Evolutionary conservation across 2,329 filamentous ascomycete species (phyloP).

Genomic region (Spiromastix sp.): DNA sequence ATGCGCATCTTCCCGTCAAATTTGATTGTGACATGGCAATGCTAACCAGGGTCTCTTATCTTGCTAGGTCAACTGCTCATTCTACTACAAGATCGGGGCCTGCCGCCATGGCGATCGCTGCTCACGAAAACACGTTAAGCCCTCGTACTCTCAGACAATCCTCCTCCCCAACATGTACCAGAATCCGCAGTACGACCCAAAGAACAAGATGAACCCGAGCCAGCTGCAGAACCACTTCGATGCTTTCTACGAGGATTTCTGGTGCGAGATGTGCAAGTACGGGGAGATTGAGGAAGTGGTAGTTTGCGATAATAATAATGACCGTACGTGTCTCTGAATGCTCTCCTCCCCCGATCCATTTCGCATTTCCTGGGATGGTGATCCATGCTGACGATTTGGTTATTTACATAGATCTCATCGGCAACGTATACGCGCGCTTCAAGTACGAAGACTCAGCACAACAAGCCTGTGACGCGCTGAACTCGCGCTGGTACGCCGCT

Average conservation of each 20-base stretch:
- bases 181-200: conserved; percentile 93
- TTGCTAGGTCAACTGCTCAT: conserved; percentile 87
- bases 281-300: conserved; percentile 96
- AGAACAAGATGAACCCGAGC: conserved; percentile 90
- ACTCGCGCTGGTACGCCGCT: conserved; percentile 92
- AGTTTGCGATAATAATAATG: conserved; percentile 99
- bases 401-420: conserved; percentile 63
- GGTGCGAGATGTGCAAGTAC: conserved; percentile 99
- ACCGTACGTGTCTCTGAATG: conserved; percentile 50
- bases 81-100: conserved; percentile 99
- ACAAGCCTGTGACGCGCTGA: conserved; percentile 85
- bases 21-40: too few relatives aligned
- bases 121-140: conserved; percentile 97
- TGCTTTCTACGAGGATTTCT: conserved; percentile 99
- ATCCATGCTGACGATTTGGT: conserved; percentile 15
- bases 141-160: conserved; percentile 94
- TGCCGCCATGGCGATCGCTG: conserved; percentile 98
- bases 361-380: neutral
- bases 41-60: too few relatives aligned
- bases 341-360: neutral
- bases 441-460: conserved; percentile 98
- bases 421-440: conserved; percentile 98
- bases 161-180: conserved; percentile 98
- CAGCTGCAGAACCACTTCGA: conserved; percentile 99
- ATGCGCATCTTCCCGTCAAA: conserved; percentile 6